These are phyloP conservation scores for Medicago lupulina DNA, from an alignment of 306 rosid genomes.

Conservation along the genomic window DNA sequence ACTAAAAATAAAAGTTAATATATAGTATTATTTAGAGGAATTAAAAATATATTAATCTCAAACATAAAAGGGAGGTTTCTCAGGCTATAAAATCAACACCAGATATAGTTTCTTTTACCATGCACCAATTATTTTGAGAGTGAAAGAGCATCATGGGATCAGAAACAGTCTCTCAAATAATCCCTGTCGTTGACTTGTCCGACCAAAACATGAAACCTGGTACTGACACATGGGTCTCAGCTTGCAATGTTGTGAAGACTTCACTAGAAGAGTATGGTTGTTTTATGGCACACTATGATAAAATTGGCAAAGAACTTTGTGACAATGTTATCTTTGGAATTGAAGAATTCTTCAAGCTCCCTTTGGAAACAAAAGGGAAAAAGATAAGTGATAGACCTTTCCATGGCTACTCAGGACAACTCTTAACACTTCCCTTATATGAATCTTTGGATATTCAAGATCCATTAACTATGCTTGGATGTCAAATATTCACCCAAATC, in stretches of 20 bases:
- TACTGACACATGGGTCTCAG: conserved; percentile 45
- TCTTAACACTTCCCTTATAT: conserved; percentile 43
- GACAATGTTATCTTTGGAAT: conserved; percentile 27
- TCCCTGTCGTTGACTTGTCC: conserved; percentile 42
- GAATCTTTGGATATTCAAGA: conserved; percentile 50
- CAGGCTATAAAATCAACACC: neutral
- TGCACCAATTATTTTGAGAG: too few relatives aligned
- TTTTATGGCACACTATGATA: conserved; percentile 45
- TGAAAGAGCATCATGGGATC: conserved; percentile 40
- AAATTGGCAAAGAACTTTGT: conserved; percentile 35
- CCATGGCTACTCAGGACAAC: conserved; percentile 51
- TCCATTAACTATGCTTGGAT: conserved; percentile 27
- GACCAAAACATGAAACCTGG: conserved; percentile 47
- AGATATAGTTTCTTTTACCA: neutral
- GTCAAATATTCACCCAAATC: conserved; percentile 42
- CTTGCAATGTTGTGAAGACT: conserved; percentile 34
- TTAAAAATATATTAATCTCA: too few relatives aligned
- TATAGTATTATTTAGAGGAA: too few relatives aligned
- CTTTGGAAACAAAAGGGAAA: conserved; percentile 42
- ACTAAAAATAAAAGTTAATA: too few relatives aligned
- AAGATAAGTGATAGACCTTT: conserved; percentile 44
- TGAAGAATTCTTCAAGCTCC: conserved; percentile 44
- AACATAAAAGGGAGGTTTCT: too few relatives aligned
- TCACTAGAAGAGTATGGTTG: conserved; percentile 48
- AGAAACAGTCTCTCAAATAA: conserved; percentile 20